These are phyloP conservation scores for Ophidiomyces ophidiicola DNA, from an alignment of 2,329 filamentous ascomycete species.

Conservation along the genomic window DNA sequence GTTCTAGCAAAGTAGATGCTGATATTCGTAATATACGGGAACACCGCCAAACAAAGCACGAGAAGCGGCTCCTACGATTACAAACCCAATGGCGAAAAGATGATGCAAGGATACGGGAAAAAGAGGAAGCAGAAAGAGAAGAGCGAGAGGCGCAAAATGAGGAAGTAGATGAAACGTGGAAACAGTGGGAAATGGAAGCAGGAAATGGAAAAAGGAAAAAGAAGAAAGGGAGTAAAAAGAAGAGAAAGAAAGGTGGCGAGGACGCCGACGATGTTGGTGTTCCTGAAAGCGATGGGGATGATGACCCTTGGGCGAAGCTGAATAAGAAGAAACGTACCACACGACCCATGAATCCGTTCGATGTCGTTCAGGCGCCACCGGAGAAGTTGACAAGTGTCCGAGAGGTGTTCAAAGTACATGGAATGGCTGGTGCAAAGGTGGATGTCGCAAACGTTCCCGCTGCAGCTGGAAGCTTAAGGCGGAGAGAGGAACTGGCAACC, in stretches of 20 bases:
- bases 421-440: constrained; percentile 47
- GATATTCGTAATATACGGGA: constrained; percentile 31
- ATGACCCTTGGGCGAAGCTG: constrained; percentile 68
- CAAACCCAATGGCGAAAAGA: constrained; percentile 47
- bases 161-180: constrained; percentile 53
- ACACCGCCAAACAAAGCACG: constrained; percentile 63
- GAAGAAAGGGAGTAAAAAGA: constrained; percentile 49
- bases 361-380: constrained; percentile 63
- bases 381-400: constrained; percentile 51
- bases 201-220: constrained; percentile 42
- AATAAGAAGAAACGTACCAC: constrained; percentile 45
- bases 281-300: constrained; percentile 39
- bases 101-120: constrained; percentile 48
- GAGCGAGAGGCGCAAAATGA: constrained; percentile 50
- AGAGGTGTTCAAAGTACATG: constrained; percentile 53
- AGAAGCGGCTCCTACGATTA: constrained; percentile 58
- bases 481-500: constrained; percentile 59
- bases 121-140: constrained; percentile 65
- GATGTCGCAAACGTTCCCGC: constrained; percentile 58
- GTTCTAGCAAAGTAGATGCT: constrained; percentile 12
- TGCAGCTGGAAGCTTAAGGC: constrained; percentile 56
- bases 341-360: constrained; percentile 29
- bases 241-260: constrained; percentile 38
- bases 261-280: constrained; percentile 32
- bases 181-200: constrained; percentile 47